Base-by-base conservation (phyloP, 257 asterid species). In the Apocynum venetum region DNA sequence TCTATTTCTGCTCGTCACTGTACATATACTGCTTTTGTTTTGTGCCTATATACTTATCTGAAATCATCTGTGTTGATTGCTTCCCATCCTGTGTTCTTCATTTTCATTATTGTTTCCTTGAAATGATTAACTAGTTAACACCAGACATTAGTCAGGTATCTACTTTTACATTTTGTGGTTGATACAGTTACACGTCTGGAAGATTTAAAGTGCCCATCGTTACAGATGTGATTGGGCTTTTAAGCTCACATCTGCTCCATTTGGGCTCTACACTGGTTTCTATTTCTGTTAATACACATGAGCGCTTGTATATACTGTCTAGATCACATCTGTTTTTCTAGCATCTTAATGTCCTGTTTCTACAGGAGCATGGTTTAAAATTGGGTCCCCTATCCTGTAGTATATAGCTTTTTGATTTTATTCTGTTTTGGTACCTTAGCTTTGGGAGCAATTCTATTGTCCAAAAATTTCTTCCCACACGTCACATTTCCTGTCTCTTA, bases 101-200 rank as follows among this genome's bases (percentile, higher is more conserved):
- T 3, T 35, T 10, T 35, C 17, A 1, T 4, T 59, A 1, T 68
- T 0, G 43, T 8, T 15, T 15, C 10, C 12, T 15, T 4, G 10
- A 2, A 14, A 2, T 38, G 43, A 35, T 19, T 20, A 19, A 48
- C 53, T 43, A 2, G 49, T 14, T 68, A 43, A 79, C 36, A 72
- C 85, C 91, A 82, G 88, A 76, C 87, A 48, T 87, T 78, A 83
- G 91, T 88, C 97, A 92, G 87, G 96, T 87, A 67, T 79, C 85
- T 80, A 84, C 83, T 83, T 70, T 52, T 12, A 65, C 80, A 41
- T 73, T 55, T 69, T 79, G 89, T 79, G 89, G 94, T 67, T 72
- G 86, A 80, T 85, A 80, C 94, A 55, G 96, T 90, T 90, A 89
- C 94, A 71, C 49, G 85, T 47, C 93, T 90, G 91, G 91, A 19